These are phyloP conservation scores for Yarrowia sp. DNA, from an alignment of 805 yeast species.

Conservation along the genomic window DNA sequence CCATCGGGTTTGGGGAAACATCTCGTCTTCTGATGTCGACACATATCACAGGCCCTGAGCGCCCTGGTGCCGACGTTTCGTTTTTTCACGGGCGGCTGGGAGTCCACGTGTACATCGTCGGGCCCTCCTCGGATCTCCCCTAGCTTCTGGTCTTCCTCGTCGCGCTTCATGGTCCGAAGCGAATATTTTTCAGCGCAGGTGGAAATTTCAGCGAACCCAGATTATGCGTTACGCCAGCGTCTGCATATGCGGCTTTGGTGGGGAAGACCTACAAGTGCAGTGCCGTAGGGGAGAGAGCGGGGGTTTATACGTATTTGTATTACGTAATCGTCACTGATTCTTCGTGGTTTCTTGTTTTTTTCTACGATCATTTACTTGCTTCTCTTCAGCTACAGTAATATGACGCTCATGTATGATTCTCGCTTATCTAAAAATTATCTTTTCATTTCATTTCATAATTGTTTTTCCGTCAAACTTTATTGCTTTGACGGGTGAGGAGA, in stretches of 20 bases:
- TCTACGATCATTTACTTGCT: too few species aligned
- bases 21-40: slow-evolving; percentile 65
- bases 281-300: background rate
- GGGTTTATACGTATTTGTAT: too few species aligned
- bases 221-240: slow-evolving; percentile 19
- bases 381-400: too few species aligned
- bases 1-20: slow-evolving; percentile 61
- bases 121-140: background rate
- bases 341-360: too few species aligned
- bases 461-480: background rate
- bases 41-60: slow-evolving; percentile 60
- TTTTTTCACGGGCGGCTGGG: slow-evolving; percentile 27
- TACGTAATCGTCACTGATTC: too few species aligned
- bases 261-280: background rate
- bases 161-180: slow-evolving; percentile 13
- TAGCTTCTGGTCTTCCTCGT: slow-evolving; percentile 13
- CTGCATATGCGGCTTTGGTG: slow-evolving; percentile 11
- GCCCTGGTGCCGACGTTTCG: slow-evolving; percentile 51
- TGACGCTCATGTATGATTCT: background rate
- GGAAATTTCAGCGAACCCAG: slow-evolving; percentile 6
- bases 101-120: background rate
- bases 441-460: slow-evolving; percentile 2
- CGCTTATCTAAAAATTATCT: slow-evolving; percentile 4
- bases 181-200: background rate
- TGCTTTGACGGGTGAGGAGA: background rate